These are phyloP conservation scores for Lignosus rhinocerotis DNA, from an alignment of 1,284 basidiomycete species.

Conservation along the genomic window DNA sequence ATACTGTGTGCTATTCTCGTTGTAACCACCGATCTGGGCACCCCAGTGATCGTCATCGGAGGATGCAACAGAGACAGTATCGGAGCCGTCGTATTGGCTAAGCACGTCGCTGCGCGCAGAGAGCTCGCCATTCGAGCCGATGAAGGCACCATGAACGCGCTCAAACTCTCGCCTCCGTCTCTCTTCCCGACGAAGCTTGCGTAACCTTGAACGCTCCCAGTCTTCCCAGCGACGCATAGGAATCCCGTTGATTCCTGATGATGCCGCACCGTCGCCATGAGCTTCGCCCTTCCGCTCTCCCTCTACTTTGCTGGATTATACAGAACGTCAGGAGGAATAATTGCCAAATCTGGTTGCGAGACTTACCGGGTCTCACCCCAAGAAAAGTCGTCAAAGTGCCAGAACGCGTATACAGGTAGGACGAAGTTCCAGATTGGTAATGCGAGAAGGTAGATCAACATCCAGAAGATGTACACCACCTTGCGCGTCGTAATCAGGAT, in stretches of 20 bases:
- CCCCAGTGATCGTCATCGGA: constrained; percentile 97
- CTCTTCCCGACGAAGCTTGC: constrained; percentile 91
- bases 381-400: constrained; percentile 99
- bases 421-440: constrained; percentile 96
- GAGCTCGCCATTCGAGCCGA: constrained; percentile 62
- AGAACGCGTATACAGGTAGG: constrained; percentile 93
- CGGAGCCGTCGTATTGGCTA: constrained; percentile 72
- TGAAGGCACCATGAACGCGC: constrained; percentile 68
- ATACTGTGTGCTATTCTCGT: constrained; percentile 78
- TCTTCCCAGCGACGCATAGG: constrained; percentile 98
- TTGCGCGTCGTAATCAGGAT: constrained; percentile 95
- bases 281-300: constrained; percentile 80
- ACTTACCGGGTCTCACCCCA: constrained; percentile 95
- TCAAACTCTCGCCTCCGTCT: constrained; percentile 81
- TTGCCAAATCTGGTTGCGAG: neutral
- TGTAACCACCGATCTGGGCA: constrained; percentile 82
- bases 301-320: constrained; percentile 79
- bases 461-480: constrained; percentile 96
- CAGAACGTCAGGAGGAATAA: neutral
- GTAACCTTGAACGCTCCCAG: constrained; percentile 96
- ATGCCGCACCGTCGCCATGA: constrained; percentile 71
- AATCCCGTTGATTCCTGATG: constrained; percentile 61
- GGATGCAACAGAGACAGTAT: constrained; percentile 76
- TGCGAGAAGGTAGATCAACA: constrained; percentile 92
- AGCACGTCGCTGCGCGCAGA: constrained; percentile 52